Base-by-base conservation (phyloP, 495 filamentous ascomycete genomes). In the Thermothielavioides terrestris region DNA sequence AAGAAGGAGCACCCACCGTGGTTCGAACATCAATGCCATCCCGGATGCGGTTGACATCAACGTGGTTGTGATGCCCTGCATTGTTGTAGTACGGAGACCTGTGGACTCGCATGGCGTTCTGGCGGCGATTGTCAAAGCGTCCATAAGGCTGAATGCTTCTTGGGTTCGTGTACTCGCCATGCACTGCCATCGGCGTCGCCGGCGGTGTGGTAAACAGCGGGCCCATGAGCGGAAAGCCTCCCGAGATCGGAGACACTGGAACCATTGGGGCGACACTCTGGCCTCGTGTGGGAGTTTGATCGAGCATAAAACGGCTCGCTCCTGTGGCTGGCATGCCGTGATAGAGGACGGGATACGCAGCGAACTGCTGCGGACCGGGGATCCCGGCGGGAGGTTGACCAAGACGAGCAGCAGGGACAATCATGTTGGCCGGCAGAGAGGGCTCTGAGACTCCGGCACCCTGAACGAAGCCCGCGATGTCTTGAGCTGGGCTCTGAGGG, bases 1-100 rank as follows among this genome's bases (percentile, higher is more conserved):
- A 11, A 21, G 11, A 11, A 17, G 6, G 15, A 1, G 22, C 4
- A 70, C 79, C 60, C 69, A 88, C 85, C 0, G 85, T 88, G 12
- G 83, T 89, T 18, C 85, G 77, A 44, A 84, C 80, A 63, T 89
- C 85, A 42, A 76, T 71, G 6, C 84, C 84, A 34, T 76, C 70
- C 27, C 75, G 76, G 60, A 88, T 86, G 15, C 77, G 75, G 46
- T 74, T 71, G 42, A 81, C 67, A 54, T 88, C 83, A 9, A 86
- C 84, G 6, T 79, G 70, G 54, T 85, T 85, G 58, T 86, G 80
- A 50, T 82, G 77, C 37, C 69, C 64, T 21, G 65, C 57, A 7
- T 68, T 52, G 43, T 70, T 70, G 53, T 65, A 66, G 50, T 65
- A 67, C 7, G 72, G 67, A 9, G 69, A 62, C 52, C 70, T 51